Base-by-base conservation (phyloP, 306 rosid species). In the Potentilla sterilis region DNA sequence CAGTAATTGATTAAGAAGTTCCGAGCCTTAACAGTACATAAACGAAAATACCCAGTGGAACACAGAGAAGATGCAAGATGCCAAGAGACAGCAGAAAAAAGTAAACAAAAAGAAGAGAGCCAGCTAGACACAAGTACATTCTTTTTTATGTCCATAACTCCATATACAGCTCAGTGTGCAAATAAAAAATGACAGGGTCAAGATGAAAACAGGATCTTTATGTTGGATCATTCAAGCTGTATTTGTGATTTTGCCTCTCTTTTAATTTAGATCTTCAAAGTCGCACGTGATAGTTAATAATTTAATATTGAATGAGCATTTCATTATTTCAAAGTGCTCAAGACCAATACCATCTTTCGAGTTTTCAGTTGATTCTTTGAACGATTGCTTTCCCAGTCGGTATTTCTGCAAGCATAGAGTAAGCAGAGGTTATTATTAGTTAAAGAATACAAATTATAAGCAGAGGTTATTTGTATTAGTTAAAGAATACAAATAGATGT, bases 361-460 rank as follows among this genome's bases (percentile, higher is more conserved):
- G 79, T 62, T 85, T 38, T 87, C 91, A 13, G 79, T 77, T 9
- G 77, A 85, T 32, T 87, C 91, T 88, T 82, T 87, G 84, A 82
- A 77, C 15, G 90, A 77, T 76, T 85, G 91, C 82, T 85, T 87
- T 64, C 91, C 88, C 40, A 87, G 54, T 69, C 91, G 85, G 62
- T 80, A 87, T 81, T 87, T 87, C 91, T 87, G 88, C 75, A 57
- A 82, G 76, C 41, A 83, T 55, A 72, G 47, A 70, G 9, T 22
- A 55, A 19, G 61, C 10, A 52, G 2, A 7, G 24, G 2, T 52
- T 9, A n/a, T 49, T 67, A 74, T 5, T n/a, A n/a, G n/a, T 48
- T 10, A 46, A 48, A 48, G 67, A 22, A 7, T 28, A 19, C 47
- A 9, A 12, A 44, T 32, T 28, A 19, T 28, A 28, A 28, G 28